Base-by-base conservation (phyloP, 2,329 filamentous ascomycete genomes). In the Dryadomyces sulphureus region DNA sequence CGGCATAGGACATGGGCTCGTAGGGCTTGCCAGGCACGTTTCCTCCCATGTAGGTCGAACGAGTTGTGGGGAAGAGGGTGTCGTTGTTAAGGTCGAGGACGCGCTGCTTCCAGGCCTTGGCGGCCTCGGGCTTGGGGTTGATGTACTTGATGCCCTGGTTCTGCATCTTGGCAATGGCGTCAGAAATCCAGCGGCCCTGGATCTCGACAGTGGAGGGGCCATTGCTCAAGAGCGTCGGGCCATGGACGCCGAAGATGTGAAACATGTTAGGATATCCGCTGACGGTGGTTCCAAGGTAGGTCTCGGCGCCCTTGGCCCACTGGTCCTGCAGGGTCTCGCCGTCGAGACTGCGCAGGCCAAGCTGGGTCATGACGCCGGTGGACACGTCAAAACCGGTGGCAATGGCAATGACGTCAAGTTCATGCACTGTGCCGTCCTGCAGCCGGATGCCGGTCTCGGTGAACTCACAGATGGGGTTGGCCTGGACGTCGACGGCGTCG, bases 181-280 rank as follows among this genome's bases (percentile, higher is more conserved):
- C 66, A 16, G 63, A 61, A 46, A 78, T 69, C 72, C 72, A 79
- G 0, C 70, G 61, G 2, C 72, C 75, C 52, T 80, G 75, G 1
- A 73, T 54, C 50, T 77, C 71, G 7, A 71, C 66, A 1, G 62
- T 66, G 0, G 68, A 66, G 0, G 77, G 75, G 0, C 74, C 75
- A 52, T 79, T 80, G 54, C 64, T 58, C 5, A 78, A 60, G 0
- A 72, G 64, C 0, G 73, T 77, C 0, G 75, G 75, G 0, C 63
- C 70, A n/a, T 79, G 75, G 1, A 67, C 62, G 0, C 74, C 74
- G 54, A 77, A 78, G 42, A 70, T 60, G 51, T 67, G 61, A 57
- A 72, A 70, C 65, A 72, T 69, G 54, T 71, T 72, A 27, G 68
- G 68, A 42, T 66, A 72, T 14, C 64, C 65, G 42, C 55, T 54